phyloP scores from a whole-genome alignment of 441 rosid genomes.

The Brassica hybrid region DNA sequence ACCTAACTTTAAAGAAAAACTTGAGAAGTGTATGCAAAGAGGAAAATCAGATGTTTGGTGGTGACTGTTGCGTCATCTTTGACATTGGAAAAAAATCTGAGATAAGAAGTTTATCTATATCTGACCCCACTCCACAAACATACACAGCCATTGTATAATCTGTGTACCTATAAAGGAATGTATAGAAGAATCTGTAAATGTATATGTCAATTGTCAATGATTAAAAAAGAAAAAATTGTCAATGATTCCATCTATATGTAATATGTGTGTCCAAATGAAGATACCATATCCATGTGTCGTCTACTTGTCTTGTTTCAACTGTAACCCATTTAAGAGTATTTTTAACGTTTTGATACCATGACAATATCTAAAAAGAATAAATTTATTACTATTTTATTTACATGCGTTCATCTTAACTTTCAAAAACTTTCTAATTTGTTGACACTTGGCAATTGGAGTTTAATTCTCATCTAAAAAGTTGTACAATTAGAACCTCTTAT shows the following conservation, averaged over 20 bases:
- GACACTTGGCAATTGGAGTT: no score
- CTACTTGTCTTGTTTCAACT: slow-evolving; percentile 10
- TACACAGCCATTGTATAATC: background rate
- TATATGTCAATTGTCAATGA: slow-evolving; percentile 15
- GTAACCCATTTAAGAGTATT: slow-evolving; percentile 7
- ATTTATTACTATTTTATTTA: no score
- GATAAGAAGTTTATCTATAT: slow-evolving; percentile 45
- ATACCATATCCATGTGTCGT: slow-evolving; percentile 39
- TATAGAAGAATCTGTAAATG: slow-evolving; percentile 14
- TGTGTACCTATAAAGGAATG: slow-evolving; percentile 15
- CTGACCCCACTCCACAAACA: slow-evolving; percentile 26
- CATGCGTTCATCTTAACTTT: no score
- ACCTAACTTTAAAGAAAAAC: background rate
- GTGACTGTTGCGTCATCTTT: slow-evolving; percentile 43
- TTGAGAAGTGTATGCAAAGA: slow-evolving; percentile 7
- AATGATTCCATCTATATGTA: slow-evolving; percentile 16
- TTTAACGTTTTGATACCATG: no score
- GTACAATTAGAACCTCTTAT: no score
- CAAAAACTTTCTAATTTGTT: no score
- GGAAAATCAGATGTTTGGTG: slow-evolving; percentile 22
- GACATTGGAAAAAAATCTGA: slow-evolving; percentile 29
- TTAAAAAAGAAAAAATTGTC: background rate
- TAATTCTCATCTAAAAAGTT: no score
- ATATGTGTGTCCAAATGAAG: slow-evolving; percentile 27
- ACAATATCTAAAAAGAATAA: no score